Percentiles rank a stretch among this genome's conserved stretches.
Conservation (phyloP, 208 protist species). For the Crithidia mellificae region DNA sequence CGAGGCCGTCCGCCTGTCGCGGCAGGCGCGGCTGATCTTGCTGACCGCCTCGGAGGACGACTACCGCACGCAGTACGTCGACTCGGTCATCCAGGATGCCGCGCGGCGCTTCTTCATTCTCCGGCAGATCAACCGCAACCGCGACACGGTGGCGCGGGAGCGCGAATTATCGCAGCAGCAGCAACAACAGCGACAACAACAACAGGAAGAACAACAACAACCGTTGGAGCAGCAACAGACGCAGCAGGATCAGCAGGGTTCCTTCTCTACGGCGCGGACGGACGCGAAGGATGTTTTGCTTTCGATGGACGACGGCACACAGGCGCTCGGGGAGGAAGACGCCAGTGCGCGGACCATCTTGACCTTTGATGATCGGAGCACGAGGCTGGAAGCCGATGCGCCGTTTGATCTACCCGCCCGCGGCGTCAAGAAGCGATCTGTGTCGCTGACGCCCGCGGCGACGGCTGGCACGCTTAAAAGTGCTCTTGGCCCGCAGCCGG, state of each 20-base stretch:
- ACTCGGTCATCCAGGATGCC: slow-evolving; percentile 34
- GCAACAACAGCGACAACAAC: no score
- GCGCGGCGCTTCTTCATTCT: slow-evolving; percentile 27
- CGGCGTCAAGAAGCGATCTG: neutral
- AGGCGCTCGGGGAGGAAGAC: neutral
- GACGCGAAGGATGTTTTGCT: neutral
- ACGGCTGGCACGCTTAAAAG: no score
- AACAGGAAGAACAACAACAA: no score
- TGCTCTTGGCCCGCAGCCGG: no score
- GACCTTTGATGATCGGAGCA: neutral
- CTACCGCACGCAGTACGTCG: slow-evolving; percentile 36
- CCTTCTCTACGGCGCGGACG: neutral
- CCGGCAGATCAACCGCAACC: slow-evolving; percentile 20
- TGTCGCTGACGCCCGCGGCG: no score
- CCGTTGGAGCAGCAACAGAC: slow-evolving; percentile 7
- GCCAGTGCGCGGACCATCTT: neutral
- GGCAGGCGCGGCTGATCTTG: slow-evolving; percentile 37
- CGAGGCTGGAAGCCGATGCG: neutral
- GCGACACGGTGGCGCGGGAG: slow-evolving; percentile 1
- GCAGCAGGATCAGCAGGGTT: slow-evolving; percentile 9
- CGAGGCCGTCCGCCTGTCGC: slow-evolving; percentile 33
- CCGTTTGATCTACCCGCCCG: neutral
- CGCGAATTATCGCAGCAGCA: neutral
- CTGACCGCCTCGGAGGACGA: slow-evolving; percentile 42
- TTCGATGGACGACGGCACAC: neutral